Evolutionary conservation across 441 rosid species (phyloP), one percentile per base, ranked within the genome.

Genomic region (Adansonia gregorii): DNA sequence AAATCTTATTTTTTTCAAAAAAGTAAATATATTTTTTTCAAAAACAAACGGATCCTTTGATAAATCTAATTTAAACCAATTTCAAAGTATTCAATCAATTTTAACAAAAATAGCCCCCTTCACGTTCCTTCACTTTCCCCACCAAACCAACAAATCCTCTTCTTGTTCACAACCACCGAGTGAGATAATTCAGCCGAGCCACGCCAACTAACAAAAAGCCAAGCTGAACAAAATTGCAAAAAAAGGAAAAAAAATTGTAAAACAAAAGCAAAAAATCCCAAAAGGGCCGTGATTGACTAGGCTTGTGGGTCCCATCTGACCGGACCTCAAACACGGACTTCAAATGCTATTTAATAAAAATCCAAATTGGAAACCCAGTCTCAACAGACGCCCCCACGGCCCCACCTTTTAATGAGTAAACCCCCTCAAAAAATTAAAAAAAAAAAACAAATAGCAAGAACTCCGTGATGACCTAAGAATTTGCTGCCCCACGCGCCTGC

Each of bases 271-370:
- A 24, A 20, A 49, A 69, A 49, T 6, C 17, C 7, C 0, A 0
- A 24, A 59, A 51, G 0, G 48, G 89, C 89, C 87, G 89, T 75
- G 88, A 87, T 87, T 87, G 92, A 86, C 94, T 78, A 79, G 76
- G 88, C 70, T 20, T 14, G 80, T 79, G 90, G 90, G 87, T 0
- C 89, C 87, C 83, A 67, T 71, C 78, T 10, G 82, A 76, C 82
- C 88, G 91, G 91, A 86, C 86, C 81, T 82, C 78, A 84, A 82
- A 12, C 27, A 78, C 31, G 55, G 75, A 59, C 73, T 88, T 84
- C 85, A 87, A 87, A 41, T 58, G 46, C 54, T 69, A 10, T 59
- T 59, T 59, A 68, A 86, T 78, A 60, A 68, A 24, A 69, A 35
- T 61, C 39, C 8, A 56, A 49, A 78, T 66, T 49, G 41, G 54